These are phyloP conservation scores for Pyrenula aspistea DNA, from an alignment of 495 filamentous ascomycete genomes.

Conservation along the genomic window DNA sequence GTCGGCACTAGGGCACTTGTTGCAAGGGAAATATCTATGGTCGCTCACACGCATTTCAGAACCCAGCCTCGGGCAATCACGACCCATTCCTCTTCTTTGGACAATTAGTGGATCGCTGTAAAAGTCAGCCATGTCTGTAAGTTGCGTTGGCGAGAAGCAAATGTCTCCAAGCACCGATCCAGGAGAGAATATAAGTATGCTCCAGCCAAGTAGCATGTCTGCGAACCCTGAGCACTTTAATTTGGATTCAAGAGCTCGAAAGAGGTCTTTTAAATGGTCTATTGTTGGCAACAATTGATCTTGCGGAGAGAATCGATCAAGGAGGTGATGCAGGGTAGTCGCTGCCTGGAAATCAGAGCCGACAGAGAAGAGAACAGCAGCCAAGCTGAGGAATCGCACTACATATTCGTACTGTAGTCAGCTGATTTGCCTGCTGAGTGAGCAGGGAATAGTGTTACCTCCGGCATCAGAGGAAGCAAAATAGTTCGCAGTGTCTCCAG, in stretches of 20 bases:
- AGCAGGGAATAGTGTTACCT: neutral
- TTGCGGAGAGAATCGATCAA: neutral
- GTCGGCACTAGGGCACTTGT: neutral
- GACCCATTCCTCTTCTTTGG: neutral
- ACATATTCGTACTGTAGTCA: neutral
- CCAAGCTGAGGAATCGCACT: neutral
- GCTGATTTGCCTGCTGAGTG: neutral
- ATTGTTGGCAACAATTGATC: neutral
- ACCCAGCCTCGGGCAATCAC: neutral
- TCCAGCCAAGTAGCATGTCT: neutral
- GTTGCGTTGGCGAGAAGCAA: neutral
- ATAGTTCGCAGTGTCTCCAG: neutral
- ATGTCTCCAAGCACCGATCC: neutral
- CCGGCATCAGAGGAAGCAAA: neutral
- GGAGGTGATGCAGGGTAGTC: neutral
- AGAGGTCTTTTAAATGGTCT: neutral
- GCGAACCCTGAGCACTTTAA: neutral
- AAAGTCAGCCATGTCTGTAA: no score
- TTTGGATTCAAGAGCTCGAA: neutral
- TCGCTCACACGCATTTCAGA: no score
- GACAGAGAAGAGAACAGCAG: neutral
- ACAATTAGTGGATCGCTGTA: neutral
- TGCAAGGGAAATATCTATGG: neutral
- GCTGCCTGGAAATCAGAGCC: neutral
- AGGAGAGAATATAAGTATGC: neutral